Base-by-base conservation (phyloP, 2,329 filamentous ascomycete species). In the Trichophyton benhamiae region DNA sequence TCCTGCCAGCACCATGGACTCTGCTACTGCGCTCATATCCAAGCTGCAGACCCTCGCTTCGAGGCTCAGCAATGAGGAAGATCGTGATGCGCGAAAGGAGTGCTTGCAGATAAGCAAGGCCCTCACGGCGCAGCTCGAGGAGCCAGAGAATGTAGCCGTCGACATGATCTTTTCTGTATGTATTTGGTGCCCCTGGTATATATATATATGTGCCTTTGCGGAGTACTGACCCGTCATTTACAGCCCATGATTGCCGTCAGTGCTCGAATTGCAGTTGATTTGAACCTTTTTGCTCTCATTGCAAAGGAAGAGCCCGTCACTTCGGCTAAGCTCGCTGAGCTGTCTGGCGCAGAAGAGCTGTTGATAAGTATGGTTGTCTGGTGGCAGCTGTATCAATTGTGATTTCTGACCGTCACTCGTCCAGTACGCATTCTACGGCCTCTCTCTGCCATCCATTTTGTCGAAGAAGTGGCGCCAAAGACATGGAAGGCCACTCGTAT, bases 131-230 rank as follows among this genome's bases (percentile, higher is more conserved):
- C 27, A 60, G 46, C 44, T 60, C 5, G 58, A 60, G 25, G 44
- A 60, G n/a, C 58, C 58, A 7, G 58, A 60, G 25, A 60, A 53
- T 53, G 30, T 53, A 15, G 58, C 58, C 1, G 58, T 60, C 4
- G 58, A 60, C 22, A 25, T 60, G 58, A 20, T 36, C 48, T 60
- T 60, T 27, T 38, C 58, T n/a, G 58, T 60, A 60, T 27, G n/a
- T 15, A 6, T 17, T 1, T 48, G 11, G 7, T 44, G 9, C 13
- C 15, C 20, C 13, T 9, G 22, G 41, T 8, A 36, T 49, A 17
- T 8, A 36, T 49, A 17, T 49, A 9, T 3, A 52, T 20, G 9
- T 13, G 9, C 9, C 38, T 6, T n/a, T 25, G 41, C 25, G 17
- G 25, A 27, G 25, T 27, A 41, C 59, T 60, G 13, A 60, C 46